Conservation (phyloP, 2,329 filamentous ascomycete genomes). For the Aureobasidium musti region DNA sequence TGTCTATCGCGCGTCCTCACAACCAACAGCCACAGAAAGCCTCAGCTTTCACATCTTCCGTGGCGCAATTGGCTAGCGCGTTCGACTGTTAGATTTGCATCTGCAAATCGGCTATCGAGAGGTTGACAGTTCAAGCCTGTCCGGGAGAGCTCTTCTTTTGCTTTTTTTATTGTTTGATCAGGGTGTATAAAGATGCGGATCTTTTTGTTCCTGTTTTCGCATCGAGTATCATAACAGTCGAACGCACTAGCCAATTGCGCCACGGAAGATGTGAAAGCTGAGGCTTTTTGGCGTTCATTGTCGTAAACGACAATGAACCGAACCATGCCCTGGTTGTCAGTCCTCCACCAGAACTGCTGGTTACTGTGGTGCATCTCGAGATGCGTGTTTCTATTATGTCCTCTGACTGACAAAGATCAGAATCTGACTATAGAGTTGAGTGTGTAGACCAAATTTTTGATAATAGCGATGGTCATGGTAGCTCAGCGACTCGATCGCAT, state of each 20-base stretch:
- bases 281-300: background rate
- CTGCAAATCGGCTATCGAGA: background rate
- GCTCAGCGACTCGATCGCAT: too few species aligned
- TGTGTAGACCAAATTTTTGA: too few species aligned
- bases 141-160: slow-evolving; percentile 8
- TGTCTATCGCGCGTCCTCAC: fast-evolving
- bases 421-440: too few species aligned
- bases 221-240: background rate
- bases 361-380: too few species aligned
- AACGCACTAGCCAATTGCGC: slow-evolving; percentile 2
- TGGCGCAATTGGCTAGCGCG: slow-evolving; percentile 18
- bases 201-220: background rate
- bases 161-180: background rate
- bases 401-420: too few species aligned
- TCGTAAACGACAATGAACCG: background rate
- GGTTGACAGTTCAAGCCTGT: slow-evolving; percentile 19
- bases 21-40: slow-evolving; percentile 14
- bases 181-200: background rate
- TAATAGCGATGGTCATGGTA: too few species aligned
- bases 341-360: too few species aligned
- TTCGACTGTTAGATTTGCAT: slow-evolving; percentile 8
- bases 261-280: slow-evolving; percentile 1
- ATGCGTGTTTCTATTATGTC: background rate
- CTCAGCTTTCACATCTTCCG: slow-evolving; percentile 12
- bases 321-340: too few species aligned